Evolutionary conservation across 129 eudicot species (phyloP), one percentile per base, ranked within the genome.

Genomic region (Escallonia rubra): DNA sequence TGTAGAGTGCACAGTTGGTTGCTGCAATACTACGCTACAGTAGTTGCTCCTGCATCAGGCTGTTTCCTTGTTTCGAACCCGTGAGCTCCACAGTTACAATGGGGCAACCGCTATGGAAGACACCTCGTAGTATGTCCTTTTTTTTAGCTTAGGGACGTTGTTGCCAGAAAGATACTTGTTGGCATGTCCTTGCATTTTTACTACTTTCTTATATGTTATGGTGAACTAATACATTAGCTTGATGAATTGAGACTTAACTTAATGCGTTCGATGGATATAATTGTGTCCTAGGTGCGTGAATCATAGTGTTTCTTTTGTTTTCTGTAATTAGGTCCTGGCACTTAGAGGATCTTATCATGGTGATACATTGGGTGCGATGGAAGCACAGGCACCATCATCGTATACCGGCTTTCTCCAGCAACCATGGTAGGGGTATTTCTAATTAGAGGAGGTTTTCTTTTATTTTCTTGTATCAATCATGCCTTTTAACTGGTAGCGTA

Each of bases 341-440:
- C 92, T 93, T 39, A 80, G 72, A 76, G 98, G 98, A 81, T 89
- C 96, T 65, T 93, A 93, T 77, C 98, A 93, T 67, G 98, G 98
- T 63, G 98, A 93, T 66, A 93, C 98, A 39, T 79, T 93, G 74
- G 98, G 98, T 75, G 96, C 98, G 53, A 93, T 93, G 98, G 98
- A 93, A 62, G 98, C 96, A 63, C 98, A 93, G 59, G 96, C 98
- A 66, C 96, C 96, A 49, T 93, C 98, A 10, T 72, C 88, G 38
- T 93, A 86, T 76, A 93, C 98, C 45, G 90, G 95, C 64, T 78
- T 89, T 78, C 89, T 80, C 68, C 98, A 93, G 79, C 98, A 93
- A 77, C 98, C 98, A 49, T 93, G 98, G 98, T 89, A 89, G 6
- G 42, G 12, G 23, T 13, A 5, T 61, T 66, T 23, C 64, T 41